Evolutionary conservation across 352 stramenopile genomes (phyloP).

Genomic region (Blastocystis sp.): DNA sequence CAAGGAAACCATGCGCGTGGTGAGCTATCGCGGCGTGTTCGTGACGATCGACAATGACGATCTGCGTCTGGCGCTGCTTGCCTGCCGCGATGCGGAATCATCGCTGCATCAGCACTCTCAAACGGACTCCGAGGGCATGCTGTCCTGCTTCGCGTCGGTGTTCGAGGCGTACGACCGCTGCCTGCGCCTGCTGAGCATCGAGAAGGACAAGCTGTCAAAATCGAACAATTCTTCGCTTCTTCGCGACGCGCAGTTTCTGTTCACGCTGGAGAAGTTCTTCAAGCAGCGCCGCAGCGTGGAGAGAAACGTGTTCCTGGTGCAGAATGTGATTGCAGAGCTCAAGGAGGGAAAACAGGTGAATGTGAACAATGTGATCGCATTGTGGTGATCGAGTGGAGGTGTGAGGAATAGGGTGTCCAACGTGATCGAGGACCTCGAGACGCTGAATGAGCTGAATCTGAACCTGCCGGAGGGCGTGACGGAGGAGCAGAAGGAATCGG

Average conservation of each 20-base stretch:
- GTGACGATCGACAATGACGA: not conserved
- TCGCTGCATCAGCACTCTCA: not conserved
- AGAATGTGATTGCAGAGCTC: not conserved
- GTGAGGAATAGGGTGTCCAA: not conserved
- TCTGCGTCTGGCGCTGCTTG: constrained; percentile 5
- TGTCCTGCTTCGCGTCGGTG: not conserved
- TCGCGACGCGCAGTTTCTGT: not conserved
- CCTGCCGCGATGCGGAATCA: not conserved
- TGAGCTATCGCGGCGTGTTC: constrained; percentile 2
- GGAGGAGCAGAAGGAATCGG: not conserved
- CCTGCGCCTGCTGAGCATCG: not conserved
- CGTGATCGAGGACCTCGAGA: constrained; percentile 8
- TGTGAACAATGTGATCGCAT: constrained; percentile 7
- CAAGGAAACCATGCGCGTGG: constrained; percentile 12
- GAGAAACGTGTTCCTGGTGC: constrained; percentile 16
- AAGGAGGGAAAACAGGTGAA: not conserved
- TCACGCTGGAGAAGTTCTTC: not conserved
- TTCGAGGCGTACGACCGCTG: constrained; percentile 30
- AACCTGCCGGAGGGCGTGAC: not conserved
- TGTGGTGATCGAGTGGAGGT: not conserved
- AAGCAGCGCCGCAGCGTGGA: constrained; percentile 28
- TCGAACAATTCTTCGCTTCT: too few species aligned
- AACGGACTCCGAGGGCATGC: not conserved
- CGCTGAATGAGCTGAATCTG: constrained; percentile 13
- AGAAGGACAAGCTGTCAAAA: not conserved